phyloP scores from a whole-genome alignment of 768 basidiomycete genomes.

The Rhodotorula kratochvilovae region DNA sequence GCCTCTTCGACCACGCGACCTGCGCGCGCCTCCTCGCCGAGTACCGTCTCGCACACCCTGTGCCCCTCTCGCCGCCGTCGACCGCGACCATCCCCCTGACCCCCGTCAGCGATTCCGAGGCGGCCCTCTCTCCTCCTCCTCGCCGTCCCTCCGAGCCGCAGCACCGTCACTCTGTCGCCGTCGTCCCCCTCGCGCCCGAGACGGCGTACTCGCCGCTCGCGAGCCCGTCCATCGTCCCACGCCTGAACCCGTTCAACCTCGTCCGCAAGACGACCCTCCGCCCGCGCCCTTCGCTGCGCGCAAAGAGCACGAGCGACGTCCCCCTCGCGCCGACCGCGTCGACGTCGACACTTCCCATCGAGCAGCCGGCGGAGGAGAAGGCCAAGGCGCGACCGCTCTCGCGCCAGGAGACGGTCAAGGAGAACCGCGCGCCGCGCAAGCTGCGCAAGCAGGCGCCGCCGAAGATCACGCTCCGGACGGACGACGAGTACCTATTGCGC shows the following conservation, averaged over 20 bases:
- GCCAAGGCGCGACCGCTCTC: neutral
- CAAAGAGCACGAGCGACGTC: constrained; percentile 17
- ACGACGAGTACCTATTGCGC: constrained; percentile 20
- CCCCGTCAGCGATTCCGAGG: neutral
- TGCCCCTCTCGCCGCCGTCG: neutral
- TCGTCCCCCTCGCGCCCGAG: neutral
- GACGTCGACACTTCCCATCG: neutral
- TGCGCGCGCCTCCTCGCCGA: constrained; percentile 11
- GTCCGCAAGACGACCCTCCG: constrained; percentile 3
- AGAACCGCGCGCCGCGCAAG: constrained; percentile 22
- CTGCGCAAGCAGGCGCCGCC: neutral
- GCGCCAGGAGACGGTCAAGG: constrained; percentile 21
- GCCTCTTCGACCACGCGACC: constrained; percentile 17
- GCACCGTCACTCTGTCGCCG: constrained; percentile 21
- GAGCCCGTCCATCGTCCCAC: neutral
- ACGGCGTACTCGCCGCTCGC: neutral
- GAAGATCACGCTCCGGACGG: constrained; percentile 9
- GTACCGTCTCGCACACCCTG: constrained; percentile 15
- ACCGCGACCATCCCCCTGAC: neutral
- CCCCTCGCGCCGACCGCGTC: neutral
- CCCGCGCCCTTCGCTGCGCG: constrained; percentile 1
- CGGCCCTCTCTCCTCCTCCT: neutral
- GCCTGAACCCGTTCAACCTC: constrained; percentile 17
- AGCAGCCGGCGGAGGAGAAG: no score
- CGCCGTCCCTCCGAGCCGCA: neutral